phyloP scores from a whole-genome alignment of 129 eudicot genomes.

The Flaveria brownii region DNA sequence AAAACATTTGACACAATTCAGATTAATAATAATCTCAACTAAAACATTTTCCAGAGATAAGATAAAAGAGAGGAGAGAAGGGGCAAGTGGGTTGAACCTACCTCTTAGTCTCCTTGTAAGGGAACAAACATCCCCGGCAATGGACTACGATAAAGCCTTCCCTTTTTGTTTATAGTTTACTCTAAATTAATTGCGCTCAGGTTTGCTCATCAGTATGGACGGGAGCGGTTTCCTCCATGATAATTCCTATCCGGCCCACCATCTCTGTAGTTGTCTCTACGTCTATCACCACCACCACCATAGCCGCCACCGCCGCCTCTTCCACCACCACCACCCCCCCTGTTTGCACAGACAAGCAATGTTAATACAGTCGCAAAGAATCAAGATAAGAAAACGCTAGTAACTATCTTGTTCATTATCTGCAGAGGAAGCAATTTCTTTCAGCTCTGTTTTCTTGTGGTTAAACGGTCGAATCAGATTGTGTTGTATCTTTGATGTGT shows the following conservation, averaged over 20 bases:
- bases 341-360: conserved; percentile 34
- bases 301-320: conserved; percentile 58
- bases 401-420: background rate
- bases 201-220: conserved; percentile 67
- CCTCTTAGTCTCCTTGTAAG: conserved; percentile 81
- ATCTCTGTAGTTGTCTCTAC: conserved; percentile 78
- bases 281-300: conserved; percentile 66
- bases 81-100: conserved; percentile 67
- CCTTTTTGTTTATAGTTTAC: conserved; percentile 48
- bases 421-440: background rate
- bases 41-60: conserved; percentile 20
- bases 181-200: conserved; percentile 41
- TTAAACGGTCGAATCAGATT: background rate
- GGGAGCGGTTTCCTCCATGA: conserved; percentile 90
- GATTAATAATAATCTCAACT: conserved; percentile 51
- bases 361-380: conserved; percentile 10
- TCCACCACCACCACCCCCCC: conserved; percentile 74
- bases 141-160: conserved; percentile 56
- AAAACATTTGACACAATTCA: conserved; percentile 65
- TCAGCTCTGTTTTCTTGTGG: background rate
- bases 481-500: background rate
- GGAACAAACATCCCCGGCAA: conserved; percentile 52
- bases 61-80: conserved; percentile 40
- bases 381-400: background rate
- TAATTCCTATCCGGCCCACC: conserved; percentile 89